A percentile compares a stretch with the other conserved stretches of the same genome.
phyloP scores from a whole-genome alignment of 768 basidiomycete genomes.

The Xanthoconium purpureum region DNA sequence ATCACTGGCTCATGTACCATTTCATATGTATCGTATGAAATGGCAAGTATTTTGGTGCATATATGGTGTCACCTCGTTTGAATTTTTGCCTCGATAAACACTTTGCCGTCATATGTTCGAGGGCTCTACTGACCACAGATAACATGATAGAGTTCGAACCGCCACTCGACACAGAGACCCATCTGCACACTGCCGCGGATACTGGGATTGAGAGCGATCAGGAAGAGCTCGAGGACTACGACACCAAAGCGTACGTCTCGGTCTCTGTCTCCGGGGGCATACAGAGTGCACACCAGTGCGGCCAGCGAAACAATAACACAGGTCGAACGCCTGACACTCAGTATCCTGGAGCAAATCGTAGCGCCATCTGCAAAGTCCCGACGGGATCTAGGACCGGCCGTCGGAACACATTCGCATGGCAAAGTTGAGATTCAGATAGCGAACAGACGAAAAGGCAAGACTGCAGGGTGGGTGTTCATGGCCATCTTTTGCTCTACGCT shows the following conservation, averaged over 20 bases:
- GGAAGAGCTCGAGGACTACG: conserved; percentile 10
- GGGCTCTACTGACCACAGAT: background rate
- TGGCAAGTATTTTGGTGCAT: background rate
- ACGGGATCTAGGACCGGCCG: background rate
- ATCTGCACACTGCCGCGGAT: background rate
- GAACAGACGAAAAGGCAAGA: conserved; percentile 34
- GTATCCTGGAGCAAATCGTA: conserved; percentile 33
- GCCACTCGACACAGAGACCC: background rate
- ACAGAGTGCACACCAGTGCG: background rate
- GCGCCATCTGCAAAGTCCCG: conserved; percentile 9
- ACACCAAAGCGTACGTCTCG: conserved; percentile 7
- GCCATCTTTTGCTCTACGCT: conserved; percentile 3
- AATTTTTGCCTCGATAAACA: background rate
- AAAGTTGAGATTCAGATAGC: conserved; percentile 36
- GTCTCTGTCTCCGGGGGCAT: background rate
- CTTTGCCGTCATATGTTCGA: background rate
- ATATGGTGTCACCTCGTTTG: background rate
- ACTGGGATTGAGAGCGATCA: conserved; percentile 5
- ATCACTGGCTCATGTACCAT: conserved; percentile 13
- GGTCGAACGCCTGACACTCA: conserved; percentile 31
- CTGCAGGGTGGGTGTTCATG: conserved; percentile 27
- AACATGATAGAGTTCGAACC: conserved; percentile 1
- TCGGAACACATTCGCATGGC: conserved; percentile 1
- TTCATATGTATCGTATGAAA: background rate
- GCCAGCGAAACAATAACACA: conserved; percentile 24